phyloP scores from a whole-genome alignment of 495 filamentous ascomycete genomes.

The Podospora bellae-mahoneyi region DNA sequence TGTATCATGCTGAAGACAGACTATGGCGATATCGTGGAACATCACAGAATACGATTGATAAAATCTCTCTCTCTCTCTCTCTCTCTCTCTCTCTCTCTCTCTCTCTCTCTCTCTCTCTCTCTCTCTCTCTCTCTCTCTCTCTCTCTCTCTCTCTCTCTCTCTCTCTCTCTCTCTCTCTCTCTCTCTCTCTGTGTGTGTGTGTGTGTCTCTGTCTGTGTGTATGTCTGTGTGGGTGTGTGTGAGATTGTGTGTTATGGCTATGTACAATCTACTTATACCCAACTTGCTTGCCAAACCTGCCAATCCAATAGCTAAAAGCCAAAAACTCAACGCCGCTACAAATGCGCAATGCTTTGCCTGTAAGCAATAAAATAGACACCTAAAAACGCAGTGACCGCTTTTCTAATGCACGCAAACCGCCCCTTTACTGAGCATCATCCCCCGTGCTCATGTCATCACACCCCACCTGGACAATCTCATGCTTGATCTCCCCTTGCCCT shows the following conservation, averaged over 20 bases:
- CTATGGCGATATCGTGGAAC: too few species aligned
- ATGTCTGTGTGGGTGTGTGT: too few species aligned
- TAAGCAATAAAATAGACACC: too few species aligned
- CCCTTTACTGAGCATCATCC: background rate
- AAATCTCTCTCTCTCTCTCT: too few species aligned
- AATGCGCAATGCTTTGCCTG: background rate
- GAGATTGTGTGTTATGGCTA: background rate
- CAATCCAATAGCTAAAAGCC: background rate
- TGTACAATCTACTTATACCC: background rate
- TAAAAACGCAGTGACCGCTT: background rate
- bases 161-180: too few species aligned
- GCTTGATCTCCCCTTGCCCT: slow-evolving; percentile 20
- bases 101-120: too few species aligned
- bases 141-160: too few species aligned
- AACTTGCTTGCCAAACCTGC: background rate
- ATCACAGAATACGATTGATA: too few species aligned
- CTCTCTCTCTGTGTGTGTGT: too few species aligned
- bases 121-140: too few species aligned
- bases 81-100: too few species aligned
- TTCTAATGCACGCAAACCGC: background rate
- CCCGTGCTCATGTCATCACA: slow-evolving; percentile 13
- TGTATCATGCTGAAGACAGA: too few species aligned
- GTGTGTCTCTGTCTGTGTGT: background rate
- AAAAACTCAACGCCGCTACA: background rate
- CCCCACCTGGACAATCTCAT: slow-evolving; percentile 34